Conservation (phyloP, 2,329 filamentous ascomycete genomes). For the Penicillium sp. region DNA sequence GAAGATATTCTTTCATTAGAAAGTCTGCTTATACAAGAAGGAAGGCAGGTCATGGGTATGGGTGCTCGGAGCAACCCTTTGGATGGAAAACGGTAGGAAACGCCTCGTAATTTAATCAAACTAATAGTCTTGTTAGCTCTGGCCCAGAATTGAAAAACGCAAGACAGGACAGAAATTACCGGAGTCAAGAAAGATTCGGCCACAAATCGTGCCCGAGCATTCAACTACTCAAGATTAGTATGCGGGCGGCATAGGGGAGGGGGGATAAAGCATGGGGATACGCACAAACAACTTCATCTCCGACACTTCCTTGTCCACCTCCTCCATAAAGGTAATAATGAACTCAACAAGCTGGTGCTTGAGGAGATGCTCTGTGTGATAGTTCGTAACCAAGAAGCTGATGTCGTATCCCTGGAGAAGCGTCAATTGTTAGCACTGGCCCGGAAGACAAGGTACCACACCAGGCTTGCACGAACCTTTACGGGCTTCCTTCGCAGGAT, state of each 20-base stretch:
- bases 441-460: background rate
- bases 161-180: conserved; percentile 54
- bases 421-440: background rate
- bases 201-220: conserved; percentile 94
- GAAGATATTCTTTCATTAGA: background rate
- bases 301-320: conserved; percentile 99
- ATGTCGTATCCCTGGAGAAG: conserved; percentile 85
- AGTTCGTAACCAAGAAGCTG: conserved; percentile 97
- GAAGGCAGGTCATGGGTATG: conserved; percentile 3
- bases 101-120: conserved; percentile 36
- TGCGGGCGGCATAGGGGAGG: background rate
- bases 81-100: conserved; percentile 7
- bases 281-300: conserved; percentile 99
- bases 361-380: conserved; percentile 97
- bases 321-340: conserved; percentile 99
- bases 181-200: conserved; percentile 98
- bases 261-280: background rate
- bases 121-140: conserved; percentile 21
- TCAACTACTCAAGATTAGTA: conserved; percentile 66
- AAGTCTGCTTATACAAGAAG: conserved; percentile 7
- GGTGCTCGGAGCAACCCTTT: conserved; percentile 16
- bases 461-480: conserved; percentile 64
- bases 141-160: background rate
- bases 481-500: conserved; percentile 94
- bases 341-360: conserved; percentile 99